These are phyloP conservation scores for Mucor piriformis DNA, from an alignment of 371 early-diverging fungal species.

Conservation along the genomic window DNA sequence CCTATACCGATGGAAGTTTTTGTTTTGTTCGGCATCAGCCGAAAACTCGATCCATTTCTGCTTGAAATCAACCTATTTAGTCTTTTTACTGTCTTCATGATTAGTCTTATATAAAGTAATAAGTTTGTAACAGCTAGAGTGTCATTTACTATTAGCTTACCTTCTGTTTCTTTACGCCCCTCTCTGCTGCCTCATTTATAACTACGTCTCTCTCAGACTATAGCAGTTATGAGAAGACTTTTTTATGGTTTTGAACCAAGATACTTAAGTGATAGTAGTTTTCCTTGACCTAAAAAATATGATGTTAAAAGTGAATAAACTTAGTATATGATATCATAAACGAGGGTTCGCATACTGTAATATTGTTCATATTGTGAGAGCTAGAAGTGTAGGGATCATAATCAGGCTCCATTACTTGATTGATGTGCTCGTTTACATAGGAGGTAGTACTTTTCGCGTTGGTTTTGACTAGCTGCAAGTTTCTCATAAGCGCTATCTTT, in stretches of 20 bases:
- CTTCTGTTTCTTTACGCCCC: slow-evolving; percentile 22
- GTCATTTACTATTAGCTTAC: slow-evolving; percentile 20
- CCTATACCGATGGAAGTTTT: slow-evolving; percentile 19
- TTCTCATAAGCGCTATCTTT: slow-evolving; percentile 5
- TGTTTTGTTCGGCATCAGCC: slow-evolving; percentile 17
- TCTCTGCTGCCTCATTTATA: slow-evolving; percentile 17
- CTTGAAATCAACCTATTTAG: slow-evolving; percentile 7
- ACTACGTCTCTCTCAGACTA: slow-evolving; percentile 13
- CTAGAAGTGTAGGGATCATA: slow-evolving; percentile 3
- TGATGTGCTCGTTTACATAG: slow-evolving; percentile 12
- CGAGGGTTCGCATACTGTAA: slow-evolving; percentile 12
- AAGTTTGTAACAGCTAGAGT: slow-evolving; percentile 20
- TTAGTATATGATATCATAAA: slow-evolving; percentile 18
- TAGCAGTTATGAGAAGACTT: slow-evolving; percentile 13
- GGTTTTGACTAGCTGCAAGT: slow-evolving; percentile 16
- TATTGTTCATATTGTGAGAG: slow-evolving; percentile 11
- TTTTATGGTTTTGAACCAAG: slow-evolving; percentile 11
- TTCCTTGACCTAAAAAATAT: slow-evolving; percentile 17
- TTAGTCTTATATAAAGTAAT: slow-evolving; percentile 17
- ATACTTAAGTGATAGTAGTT: slow-evolving; percentile 18
- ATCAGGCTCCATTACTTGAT: slow-evolving; percentile 6
- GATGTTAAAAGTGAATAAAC: slow-evolving; percentile 11
- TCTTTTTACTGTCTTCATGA: slow-evolving; percentile 6
- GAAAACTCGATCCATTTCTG: slow-evolving; percentile 13
- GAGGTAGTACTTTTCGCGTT: slow-evolving; percentile 12